These are phyloP conservation scores for Eremochloa ophiuroides DNA, from an alignment of 176 grass and related monocot genomes.

Conservation along the genomic window DNA sequence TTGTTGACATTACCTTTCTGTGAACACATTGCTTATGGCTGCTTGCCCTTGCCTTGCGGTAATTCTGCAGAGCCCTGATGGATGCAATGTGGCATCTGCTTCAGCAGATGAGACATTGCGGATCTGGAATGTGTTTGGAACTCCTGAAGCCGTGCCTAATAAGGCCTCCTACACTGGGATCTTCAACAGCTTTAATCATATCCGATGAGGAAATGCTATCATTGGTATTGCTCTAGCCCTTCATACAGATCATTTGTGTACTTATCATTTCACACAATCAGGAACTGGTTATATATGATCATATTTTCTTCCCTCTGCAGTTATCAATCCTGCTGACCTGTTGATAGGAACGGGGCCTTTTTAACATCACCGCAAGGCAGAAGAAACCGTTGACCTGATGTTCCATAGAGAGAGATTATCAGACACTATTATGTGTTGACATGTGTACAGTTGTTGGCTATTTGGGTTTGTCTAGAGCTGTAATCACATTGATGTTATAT, in stretches of 20 bases:
- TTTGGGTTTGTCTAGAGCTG: background rate
- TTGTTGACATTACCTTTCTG: background rate
- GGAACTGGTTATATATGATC: background rate
- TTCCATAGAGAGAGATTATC: background rate
- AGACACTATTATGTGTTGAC: background rate
- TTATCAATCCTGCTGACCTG: background rate
- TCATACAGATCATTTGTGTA: background rate
- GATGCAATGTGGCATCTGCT: constrained; percentile 59
- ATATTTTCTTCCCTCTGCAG: background rate
- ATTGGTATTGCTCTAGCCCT: background rate
- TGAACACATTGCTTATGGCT: constrained; percentile 12
- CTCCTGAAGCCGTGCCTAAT: constrained; percentile 42
- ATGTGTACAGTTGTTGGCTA: background rate
- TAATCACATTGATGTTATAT: background rate
- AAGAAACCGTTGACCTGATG: background rate
- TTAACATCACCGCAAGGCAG: background rate
- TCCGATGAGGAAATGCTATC: constrained; percentile 33
- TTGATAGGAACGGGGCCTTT: background rate
- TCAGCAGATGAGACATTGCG: constrained; percentile 56
- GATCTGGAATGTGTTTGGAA: constrained; percentile 60
- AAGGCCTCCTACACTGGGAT: constrained; percentile 32
- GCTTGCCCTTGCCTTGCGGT: background rate
- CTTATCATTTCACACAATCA: constrained; percentile 1
- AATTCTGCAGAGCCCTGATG: constrained; percentile 61
- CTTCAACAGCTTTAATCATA: constrained; percentile 56